These are phyloP conservation scores for Fusarium verticillioides DNA, from an alignment of 2,329 filamentous ascomycete species.

Conservation along the genomic window DNA sequence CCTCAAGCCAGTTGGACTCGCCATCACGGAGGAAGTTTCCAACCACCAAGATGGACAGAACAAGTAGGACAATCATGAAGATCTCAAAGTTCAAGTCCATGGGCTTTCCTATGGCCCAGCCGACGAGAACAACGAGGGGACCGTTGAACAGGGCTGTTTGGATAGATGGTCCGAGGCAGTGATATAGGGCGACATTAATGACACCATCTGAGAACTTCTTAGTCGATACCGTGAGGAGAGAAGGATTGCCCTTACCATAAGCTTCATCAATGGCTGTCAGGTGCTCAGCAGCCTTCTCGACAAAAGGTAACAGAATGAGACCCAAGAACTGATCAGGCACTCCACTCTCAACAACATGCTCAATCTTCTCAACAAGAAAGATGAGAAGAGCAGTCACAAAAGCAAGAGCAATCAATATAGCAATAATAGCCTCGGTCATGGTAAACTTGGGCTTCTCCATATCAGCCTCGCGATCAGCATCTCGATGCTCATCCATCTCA, in stretches of 20 bases:
- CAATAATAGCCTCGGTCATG: conserved; percentile 70
- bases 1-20: conserved; percentile 82
- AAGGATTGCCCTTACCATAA: conserved; percentile 53
- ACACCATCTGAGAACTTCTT: conserved; percentile 54
- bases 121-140: conserved; percentile 76
- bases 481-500: conserved; percentile 59
- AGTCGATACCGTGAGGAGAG: fast-evolving
- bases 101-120: conserved; percentile 71
- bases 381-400: conserved; percentile 74
- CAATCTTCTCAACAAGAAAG: conserved; percentile 74
- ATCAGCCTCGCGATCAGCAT: conserved; percentile 68
- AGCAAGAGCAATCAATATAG: conserved; percentile 65
- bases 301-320: conserved; percentile 73
- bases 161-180: conserved; percentile 78
- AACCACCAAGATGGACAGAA: conserved; percentile 79
- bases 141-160: conserved; percentile 82
- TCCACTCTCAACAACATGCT: conserved; percentile 54
- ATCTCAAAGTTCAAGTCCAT: conserved; percentile 81
- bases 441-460: conserved; percentile 71
- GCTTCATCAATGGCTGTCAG: conserved; percentile 77
- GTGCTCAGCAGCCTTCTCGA: conserved; percentile 78
- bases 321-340: conserved; percentile 53
- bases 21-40: conserved; percentile 80
- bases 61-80: conserved; percentile 78
- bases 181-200: conserved; percentile 77